These are phyloP conservation scores for Populus tremula DNA, from an alignment of 345 rosid genomes.

Conservation along the genomic window DNA sequence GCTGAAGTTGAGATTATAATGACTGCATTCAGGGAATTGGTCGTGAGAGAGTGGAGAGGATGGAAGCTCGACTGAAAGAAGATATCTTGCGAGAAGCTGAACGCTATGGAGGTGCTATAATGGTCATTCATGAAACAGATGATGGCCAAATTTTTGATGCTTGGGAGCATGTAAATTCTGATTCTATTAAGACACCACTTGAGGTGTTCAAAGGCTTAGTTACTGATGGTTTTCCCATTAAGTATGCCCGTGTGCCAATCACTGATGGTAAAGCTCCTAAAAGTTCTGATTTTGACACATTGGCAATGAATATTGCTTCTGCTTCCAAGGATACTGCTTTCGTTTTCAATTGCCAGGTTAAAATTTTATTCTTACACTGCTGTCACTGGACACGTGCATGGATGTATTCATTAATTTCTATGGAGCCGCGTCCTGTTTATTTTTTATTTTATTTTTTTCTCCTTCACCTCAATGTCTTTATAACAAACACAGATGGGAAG, in stretches of 20 bases:
- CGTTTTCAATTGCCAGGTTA: conserved; percentile 97
- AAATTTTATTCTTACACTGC: conserved; percentile 11
- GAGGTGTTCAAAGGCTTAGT: conserved; percentile 88
- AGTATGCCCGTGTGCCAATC: conserved; percentile 92
- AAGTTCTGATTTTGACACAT: conserved; percentile 83
- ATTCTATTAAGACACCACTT: conserved; percentile 84
- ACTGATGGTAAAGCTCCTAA: conserved; percentile 99
- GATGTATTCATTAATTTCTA: conserved; percentile 8
- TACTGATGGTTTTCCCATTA: conserved; percentile 73
- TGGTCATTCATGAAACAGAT: conserved; percentile 94
- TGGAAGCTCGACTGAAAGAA: conserved; percentile 95
- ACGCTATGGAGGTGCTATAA: conserved; percentile 80
- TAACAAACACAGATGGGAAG: conserved; percentile 79
- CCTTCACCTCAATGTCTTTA: conserved; percentile 7
- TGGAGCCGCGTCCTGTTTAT: neutral
- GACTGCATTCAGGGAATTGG: conserved; percentile 72
- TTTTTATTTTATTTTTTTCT: neutral
- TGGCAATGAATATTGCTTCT: conserved; percentile 76
- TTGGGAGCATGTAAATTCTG: conserved; percentile 79
- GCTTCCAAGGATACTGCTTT: conserved; percentile 88
- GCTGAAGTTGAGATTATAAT: conserved; percentile 23
- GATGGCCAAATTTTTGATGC: conserved; percentile 80
- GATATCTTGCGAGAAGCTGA: conserved; percentile 90
- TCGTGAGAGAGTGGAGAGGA: conserved; percentile 85
- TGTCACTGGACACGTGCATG: neutral